Base-by-base conservation (phyloP, 139 green algal species). In the Chlorella sp. region DNA sequence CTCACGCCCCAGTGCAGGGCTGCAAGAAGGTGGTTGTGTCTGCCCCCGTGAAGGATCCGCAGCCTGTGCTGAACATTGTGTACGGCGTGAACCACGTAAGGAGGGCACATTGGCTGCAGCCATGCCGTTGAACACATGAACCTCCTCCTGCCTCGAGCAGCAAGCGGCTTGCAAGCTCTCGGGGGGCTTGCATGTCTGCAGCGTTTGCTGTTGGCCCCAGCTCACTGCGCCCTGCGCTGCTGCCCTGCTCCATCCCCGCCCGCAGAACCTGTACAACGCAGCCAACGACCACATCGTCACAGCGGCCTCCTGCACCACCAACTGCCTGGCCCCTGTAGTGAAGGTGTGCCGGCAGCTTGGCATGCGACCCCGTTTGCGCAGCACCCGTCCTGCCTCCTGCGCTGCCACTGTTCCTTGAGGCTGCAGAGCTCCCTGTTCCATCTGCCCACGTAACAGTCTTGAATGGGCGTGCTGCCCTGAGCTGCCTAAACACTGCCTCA, bases 301-400 rank as follows among this genome's bases (percentile, higher is more conserved):
- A 18, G 94, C 94, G 30, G 95, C 95, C 34, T 96, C 92, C 26
- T 98, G 95, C 90, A 98, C 95, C 71, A 98, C 95, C 60, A 98
- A 98, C 91, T 97, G 95, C 92, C 88, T 98, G 71, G 95, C 92
- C 30, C 95, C 95, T 0, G 91, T 97, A 32, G 94, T 95, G 57
- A 95, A 95, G 86, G 93, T 95, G 47, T 5, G 65, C 30, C 34
- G n/a, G 44, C 44, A 51, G 44, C 9, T 9, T 51, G 44, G 44
- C 44, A 16, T 51, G 44, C 7, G 44, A 9, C 44, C n/a, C n/a
- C n/a, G n/a, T n/a, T n/a, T n/a, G n/a, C n/a, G n/a, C n/a, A n/a
- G n/a, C n/a, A n/a, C n/a, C n/a, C n/a, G n/a, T n/a, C n/a, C n/a
- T n/a, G n/a, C n/a, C n/a, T n/a, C n/a, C n/a, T n/a, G n/a, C n/a